These are phyloP conservation scores for Arachnopeziza araneosa DNA, from an alignment of 2,329 filamentous ascomycete species.

Conservation along the genomic window DNA sequence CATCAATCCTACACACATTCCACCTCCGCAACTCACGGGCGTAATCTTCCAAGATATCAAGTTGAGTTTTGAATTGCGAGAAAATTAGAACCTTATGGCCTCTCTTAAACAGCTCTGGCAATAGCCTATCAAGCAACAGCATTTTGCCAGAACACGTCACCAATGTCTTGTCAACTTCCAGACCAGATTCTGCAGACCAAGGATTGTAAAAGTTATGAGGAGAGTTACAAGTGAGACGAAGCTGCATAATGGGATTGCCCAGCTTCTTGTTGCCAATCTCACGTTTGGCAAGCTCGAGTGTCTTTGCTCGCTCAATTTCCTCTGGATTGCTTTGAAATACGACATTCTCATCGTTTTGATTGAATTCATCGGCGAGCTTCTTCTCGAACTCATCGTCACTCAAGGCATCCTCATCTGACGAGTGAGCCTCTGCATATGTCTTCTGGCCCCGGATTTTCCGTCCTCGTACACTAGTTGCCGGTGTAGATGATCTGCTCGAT, in stretches of 20 bases:
- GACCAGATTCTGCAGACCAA: constrained; percentile 57
- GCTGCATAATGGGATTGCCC: constrained; percentile 87
- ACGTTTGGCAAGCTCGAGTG: constrained; percentile 73
- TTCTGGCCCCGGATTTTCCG: constrained; percentile 38
- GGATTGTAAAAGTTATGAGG: constrained; percentile 97
- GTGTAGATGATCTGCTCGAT: constrained; percentile 70
- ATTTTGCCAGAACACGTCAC: constrained; percentile 92
- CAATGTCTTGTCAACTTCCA: constrained; percentile 69
- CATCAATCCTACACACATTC: constrained; percentile 86
- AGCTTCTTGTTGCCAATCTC: constrained; percentile 89
- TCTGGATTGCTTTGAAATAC: constrained; percentile 37
- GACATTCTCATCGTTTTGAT: constrained; percentile 41
- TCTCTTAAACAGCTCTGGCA: constrained; percentile 66
- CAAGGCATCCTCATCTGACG: constrained; percentile 56
- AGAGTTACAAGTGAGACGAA: constrained; percentile 85
- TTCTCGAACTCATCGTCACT: constrained; percentile 83
- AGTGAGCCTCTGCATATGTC: constrained; percentile 49
- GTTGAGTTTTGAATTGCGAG: constrained; percentile 90
- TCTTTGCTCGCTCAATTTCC: constrained; percentile 60
- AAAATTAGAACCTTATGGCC: constrained; percentile 94
- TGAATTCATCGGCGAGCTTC: constrained; percentile 61
- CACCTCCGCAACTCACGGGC: constrained; percentile 70
- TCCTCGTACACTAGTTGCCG: constrained; percentile 44
- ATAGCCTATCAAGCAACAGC: constrained; percentile 81
- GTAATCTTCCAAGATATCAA: constrained; percentile 88